Conservation (phyloP, 2,329 filamentous ascomycete genomes). For the Ceratocystiopsis brevicomis region DNA sequence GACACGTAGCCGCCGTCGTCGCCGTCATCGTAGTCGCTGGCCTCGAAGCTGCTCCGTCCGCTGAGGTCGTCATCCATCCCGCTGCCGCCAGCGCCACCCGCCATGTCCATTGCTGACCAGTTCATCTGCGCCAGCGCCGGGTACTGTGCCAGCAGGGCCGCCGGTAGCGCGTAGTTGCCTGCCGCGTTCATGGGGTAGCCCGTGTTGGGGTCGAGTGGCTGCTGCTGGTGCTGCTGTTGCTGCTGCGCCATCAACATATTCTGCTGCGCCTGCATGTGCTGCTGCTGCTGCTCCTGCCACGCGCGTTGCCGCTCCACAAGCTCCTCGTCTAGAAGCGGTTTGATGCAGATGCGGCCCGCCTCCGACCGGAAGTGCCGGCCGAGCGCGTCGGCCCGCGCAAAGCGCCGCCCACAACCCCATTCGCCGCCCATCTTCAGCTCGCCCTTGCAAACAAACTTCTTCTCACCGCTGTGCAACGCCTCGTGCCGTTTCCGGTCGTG, state of each 20-base stretch:
- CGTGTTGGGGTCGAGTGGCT: constrained; percentile 30
- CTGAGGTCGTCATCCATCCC: constrained; percentile 59
- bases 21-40: constrained; percentile 56
- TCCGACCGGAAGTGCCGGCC: constrained; percentile 91
- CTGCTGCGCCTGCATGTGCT: constrained; percentile 20
- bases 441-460: constrained; percentile 94
- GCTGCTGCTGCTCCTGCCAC: constrained; percentile 54
- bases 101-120: constrained; percentile 50
- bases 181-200: constrained; percentile 37
- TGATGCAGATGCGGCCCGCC: constrained; percentile 89
- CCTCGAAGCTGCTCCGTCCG: constrained; percentile 65
- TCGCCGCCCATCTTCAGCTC: constrained; percentile 64
- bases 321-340: constrained; percentile 91
- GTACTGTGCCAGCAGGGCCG: constrained; percentile 77
- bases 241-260: constrained; percentile 40
- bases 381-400: constrained; percentile 86
- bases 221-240: not conserved
- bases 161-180: constrained; percentile 54
- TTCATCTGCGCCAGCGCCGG: constrained; percentile 81
- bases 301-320: constrained; percentile 59
- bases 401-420: constrained; percentile 87
- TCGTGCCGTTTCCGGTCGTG: constrained; percentile 96
- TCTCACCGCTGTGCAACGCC: constrained; percentile 87
- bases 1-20: constrained; percentile 53
- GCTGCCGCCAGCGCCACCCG: constrained; percentile 49